Percentiles rank a stretch among this genome's conserved stretches.
Evolutionary conservation across 768 basidiomycete species (phyloP).

Genomic region (Psilocybe azurescens): DNA sequence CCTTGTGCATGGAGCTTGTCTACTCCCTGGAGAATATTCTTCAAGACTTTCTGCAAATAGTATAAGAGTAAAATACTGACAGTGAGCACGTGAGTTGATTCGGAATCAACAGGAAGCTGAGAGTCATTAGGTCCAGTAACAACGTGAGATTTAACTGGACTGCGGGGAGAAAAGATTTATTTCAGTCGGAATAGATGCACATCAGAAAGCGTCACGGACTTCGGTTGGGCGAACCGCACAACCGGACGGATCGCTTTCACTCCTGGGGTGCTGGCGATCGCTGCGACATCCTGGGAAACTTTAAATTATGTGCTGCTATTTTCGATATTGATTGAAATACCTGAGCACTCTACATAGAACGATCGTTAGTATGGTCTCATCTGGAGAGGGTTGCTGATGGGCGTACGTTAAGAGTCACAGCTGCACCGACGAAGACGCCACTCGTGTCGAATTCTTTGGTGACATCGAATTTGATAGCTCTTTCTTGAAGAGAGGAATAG

Average conservation of each 20-base stretch:
- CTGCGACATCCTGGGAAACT: constrained; percentile 47
- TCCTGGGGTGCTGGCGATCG: constrained; percentile 50
- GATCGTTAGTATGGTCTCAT: not conserved
- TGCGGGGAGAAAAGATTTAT: constrained; percentile 20
- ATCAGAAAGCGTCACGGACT: constrained; percentile 32
- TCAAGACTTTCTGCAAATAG: not conserved
- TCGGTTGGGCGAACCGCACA: constrained; percentile 43
- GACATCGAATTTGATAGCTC: constrained; percentile 49
- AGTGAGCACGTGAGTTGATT: constrained; percentile 59
- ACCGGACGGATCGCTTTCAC: constrained; percentile 67
- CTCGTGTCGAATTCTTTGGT: constrained; percentile 56
- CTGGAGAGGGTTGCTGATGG: not conserved
- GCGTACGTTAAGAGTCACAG: constrained; percentile 52
- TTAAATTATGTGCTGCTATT: not conserved
- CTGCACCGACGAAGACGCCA: constrained; percentile 64
- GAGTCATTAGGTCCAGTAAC: constrained; percentile 47
- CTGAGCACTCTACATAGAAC: constrained; percentile 21
- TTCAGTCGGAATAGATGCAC: not conserved
- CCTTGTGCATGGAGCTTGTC: constrained; percentile 69
- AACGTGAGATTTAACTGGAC: constrained; percentile 49
- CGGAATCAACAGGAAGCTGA: constrained; percentile 46
- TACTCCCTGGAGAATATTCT: constrained; percentile 48
- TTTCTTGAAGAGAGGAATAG: constrained; percentile 51
- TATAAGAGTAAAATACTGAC: constrained; percentile 34
- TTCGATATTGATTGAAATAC: constrained; percentile 16